Evolutionary conservation across 2,329 filamentous ascomycete genomes (phyloP).

Genomic region (Pseudogymnoascus sp.): DNA sequence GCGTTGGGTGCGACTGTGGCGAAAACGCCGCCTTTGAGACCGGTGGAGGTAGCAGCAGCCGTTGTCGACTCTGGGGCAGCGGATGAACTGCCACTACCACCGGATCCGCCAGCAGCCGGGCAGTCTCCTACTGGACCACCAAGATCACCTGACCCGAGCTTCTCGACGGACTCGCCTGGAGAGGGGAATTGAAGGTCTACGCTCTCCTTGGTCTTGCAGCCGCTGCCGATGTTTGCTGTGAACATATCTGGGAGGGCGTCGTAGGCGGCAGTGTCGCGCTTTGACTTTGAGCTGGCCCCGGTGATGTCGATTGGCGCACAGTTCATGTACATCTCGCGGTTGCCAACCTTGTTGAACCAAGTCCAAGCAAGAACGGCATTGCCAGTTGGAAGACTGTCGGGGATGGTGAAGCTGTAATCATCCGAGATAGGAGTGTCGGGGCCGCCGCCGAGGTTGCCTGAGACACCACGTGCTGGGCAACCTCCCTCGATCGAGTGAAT

Average conservation of each 20-base stretch:
- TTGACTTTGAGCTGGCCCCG: conserved; percentile 37
- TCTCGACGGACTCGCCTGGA: conserved; percentile 47
- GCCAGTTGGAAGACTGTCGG: conserved; percentile 63
- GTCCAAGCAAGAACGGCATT: conserved; percentile 83
- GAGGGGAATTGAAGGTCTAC: conserved; percentile 47
- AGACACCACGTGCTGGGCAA: conserved; percentile 57
- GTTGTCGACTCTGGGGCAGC: background rate
- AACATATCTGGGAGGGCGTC: conserved; percentile 66
- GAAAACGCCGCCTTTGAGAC: conserved; percentile 27
- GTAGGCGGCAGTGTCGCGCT: conserved; percentile 43
- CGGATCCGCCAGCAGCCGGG: conserved; percentile 21
- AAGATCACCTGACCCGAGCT: conserved; percentile 27
- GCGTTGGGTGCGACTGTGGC: conserved; percentile 28
- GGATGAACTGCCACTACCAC: conserved; percentile 7
- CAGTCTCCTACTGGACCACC: conserved; percentile 24
- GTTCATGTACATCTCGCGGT: conserved; percentile 98
- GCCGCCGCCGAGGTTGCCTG: conserved; percentile 51
- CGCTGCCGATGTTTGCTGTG: conserved; percentile 50
- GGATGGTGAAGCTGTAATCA: conserved; percentile 65
- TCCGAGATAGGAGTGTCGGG: conserved; percentile 40
- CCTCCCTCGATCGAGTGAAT: conserved; percentile 84
- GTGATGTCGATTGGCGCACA: conserved; percentile 70
- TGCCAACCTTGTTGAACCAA: conserved; percentile 90
- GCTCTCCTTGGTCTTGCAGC: conserved; percentile 42
- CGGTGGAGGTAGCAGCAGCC: conserved; percentile 10